Conservation (phyloP, 2,329 filamentous ascomycete species). For the Myriangium duriaei region DNA sequence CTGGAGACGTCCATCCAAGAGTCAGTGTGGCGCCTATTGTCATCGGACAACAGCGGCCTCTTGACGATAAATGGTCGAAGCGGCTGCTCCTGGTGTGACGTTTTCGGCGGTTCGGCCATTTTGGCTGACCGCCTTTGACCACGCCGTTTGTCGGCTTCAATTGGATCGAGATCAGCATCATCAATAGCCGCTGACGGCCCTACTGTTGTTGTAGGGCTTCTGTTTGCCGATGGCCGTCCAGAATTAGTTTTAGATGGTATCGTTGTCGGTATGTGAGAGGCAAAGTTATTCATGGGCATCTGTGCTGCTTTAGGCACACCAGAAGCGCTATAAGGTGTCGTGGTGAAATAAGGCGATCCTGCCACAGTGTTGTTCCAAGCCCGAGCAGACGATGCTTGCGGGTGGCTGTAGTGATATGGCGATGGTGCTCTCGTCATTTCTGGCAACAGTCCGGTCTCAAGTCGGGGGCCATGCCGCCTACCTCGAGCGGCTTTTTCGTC, state of each 20-base stretch:
- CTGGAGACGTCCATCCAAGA: slow-evolving; percentile 2
- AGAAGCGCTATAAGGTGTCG: too few relatives aligned
- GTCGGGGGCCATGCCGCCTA: slow-evolving; percentile 18
- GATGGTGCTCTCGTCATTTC: slow-evolving; percentile 31
- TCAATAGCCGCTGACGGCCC: slow-evolving; percentile 22
- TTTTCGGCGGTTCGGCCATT: slow-evolving; percentile 11
- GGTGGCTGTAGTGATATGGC: slow-evolving; percentile 25
- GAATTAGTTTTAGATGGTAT: too few relatives aligned
- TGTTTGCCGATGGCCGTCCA: too few relatives aligned
- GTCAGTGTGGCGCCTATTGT: slow-evolving; percentile 8
- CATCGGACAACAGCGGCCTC: slow-evolving; percentile 6
- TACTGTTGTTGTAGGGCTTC: too few relatives aligned
- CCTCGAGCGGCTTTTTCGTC: slow-evolving; percentile 22
- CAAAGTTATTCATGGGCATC: too few relatives aligned
- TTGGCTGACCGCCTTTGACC: slow-evolving; percentile 23
- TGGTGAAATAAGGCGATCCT: too few relatives aligned
- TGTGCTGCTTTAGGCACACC: too few relatives aligned
- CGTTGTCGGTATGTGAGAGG: too few relatives aligned
- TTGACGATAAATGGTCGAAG: slow-evolving; percentile 1
- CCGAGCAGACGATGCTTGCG: too few relatives aligned
- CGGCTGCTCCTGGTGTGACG: slow-evolving; percentile 21
- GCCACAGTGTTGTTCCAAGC: too few relatives aligned
- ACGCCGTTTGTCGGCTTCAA: slow-evolving; percentile 19
- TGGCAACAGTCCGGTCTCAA: slow-evolving; percentile 24
- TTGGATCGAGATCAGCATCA: slow-evolving; percentile 21